phyloP scores from a whole-genome alignment of 495 filamentous ascomycete species.

The Talaromyces ruber region DNA sequence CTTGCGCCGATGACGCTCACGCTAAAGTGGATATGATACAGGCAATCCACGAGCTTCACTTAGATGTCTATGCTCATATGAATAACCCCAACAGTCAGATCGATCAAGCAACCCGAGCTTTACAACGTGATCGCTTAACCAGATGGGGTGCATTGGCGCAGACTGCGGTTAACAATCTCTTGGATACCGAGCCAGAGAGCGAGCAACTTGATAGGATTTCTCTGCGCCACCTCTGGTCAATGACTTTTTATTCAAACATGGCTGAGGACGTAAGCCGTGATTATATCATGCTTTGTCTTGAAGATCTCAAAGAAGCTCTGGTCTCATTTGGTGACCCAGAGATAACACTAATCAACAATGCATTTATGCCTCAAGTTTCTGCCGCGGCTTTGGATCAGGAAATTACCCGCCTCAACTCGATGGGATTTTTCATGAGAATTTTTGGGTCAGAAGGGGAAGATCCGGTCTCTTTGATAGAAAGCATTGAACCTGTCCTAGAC shows the following conservation, averaged over 20 bases:
- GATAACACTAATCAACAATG: conserved; percentile 75
- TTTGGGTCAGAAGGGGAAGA: conserved; percentile 61
- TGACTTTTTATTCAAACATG: conserved; percentile 64
- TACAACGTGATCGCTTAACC: conserved; percentile 60
- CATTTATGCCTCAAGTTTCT: conserved; percentile 83
- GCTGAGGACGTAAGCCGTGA: conserved; percentile 61
- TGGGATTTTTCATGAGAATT: conserved; percentile 89
- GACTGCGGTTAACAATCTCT: conserved; percentile 45
- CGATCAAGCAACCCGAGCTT: conserved; percentile 43
- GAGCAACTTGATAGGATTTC: conserved; percentile 21
- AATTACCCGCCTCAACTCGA: conserved; percentile 82
- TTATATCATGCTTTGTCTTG: conserved; percentile 71
- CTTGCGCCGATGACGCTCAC: conserved; percentile 19
- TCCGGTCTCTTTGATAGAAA: conserved; percentile 77
- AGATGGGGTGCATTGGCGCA: conserved; percentile 70
- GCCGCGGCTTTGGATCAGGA: conserved; percentile 73
- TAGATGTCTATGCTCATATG: conserved; percentile 73
- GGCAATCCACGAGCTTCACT: conserved; percentile 78
- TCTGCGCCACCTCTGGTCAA: conserved; percentile 76
- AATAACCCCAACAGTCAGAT: conserved; percentile 67
- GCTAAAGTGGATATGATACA: conserved; percentile 53
- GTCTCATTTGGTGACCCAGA: conserved; percentile 25
- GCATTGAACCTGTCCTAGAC: conserved; percentile 84
- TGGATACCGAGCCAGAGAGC: conserved; percentile 24
- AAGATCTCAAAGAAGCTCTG: conserved; percentile 53